Evolutionary conservation across 805 yeast species (phyloP), one percentile per base, ranked within the genome.

Genomic region (Ogataea ramenticola): DNA sequence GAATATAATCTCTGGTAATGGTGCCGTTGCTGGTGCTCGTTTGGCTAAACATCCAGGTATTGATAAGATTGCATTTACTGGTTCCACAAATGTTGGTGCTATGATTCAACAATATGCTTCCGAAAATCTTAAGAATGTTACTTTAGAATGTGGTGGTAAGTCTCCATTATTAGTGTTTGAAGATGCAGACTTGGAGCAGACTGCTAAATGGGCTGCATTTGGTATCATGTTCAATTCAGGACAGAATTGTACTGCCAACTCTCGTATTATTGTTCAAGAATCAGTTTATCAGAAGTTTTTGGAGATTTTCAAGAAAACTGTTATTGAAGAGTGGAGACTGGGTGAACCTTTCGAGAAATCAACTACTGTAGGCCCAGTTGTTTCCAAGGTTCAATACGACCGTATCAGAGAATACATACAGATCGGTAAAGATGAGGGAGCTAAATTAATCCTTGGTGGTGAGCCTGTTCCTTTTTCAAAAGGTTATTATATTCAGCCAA

Each of bases 401-500:
- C 75, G 74, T 56, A 71, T 80, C 43, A 51, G 57, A 46, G 50
- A 56, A 17, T 77, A 70, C 53, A 71, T 77, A 45, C 62, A 64
- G 39, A 53, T 55, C 38, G 82, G 79, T 42, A 62, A 63, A 48
- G 59, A 64, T 5, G 75, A 71, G 52, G 81, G 79, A 43, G 78
- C 77, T n/a, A 61, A 67, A 31, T 43, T 71, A 40, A 55, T 71
- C 39, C 50, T 68, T 14, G 75, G 79, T 30, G 75, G 72, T 42
- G 65, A 67, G 41, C 57, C 60, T 48, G 61, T 71, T 54, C 52
- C 71, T 46, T 70, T 66, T 21, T 64, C 67, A 36, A 68, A 67
- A 45, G 95, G 95, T 4, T 86, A 64, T 65, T 87, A 67, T 61
- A 69, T 86, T 52, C 73, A 77, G 54, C 95, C 96, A 46, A 85